These are phyloP conservation scores for Ceratocystis cubensis DNA, from an alignment of 2,329 filamentous ascomycete species.

Conservation along the genomic window DNA sequence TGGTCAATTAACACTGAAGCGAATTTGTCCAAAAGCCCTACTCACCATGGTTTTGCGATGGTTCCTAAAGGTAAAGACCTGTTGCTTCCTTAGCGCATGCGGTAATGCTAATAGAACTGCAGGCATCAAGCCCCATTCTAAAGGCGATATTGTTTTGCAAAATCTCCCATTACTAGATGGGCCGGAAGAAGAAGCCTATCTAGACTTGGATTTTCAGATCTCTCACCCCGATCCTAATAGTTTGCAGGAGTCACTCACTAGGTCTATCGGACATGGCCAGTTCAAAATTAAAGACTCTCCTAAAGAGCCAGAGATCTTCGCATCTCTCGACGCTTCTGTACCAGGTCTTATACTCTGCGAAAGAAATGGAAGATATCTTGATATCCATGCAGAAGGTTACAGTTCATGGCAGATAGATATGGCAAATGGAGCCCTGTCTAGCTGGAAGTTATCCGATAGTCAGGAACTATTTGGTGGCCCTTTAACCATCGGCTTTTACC, in stretches of 20 bases:
- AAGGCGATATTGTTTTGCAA: constrained; percentile 28
- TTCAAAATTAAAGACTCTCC: background rate
- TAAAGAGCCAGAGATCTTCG: background rate
- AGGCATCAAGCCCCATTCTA: constrained; percentile 35
- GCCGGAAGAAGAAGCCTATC: constrained; percentile 25
- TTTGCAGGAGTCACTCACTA: background rate
- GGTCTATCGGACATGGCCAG: background rate
- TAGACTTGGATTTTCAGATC: constrained; percentile 23
- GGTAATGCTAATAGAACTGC: background rate
- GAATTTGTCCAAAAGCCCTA: background rate
- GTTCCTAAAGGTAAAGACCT: background rate
- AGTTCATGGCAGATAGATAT: background rate
- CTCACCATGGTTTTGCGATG: background rate
- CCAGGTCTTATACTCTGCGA: constrained; percentile 24
- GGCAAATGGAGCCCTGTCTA: background rate
- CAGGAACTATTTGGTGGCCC: background rate
- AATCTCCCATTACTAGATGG: background rate
- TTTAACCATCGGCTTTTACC: constrained; percentile 6
- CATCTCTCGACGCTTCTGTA: background rate
- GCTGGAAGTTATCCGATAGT: constrained; percentile 17
- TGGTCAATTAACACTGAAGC: background rate
- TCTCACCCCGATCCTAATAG: background rate
- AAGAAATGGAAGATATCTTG: constrained; percentile 16
- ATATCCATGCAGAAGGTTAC: background rate
- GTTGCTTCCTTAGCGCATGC: background rate